Base-by-base conservation (phyloP, 2,329 filamentous ascomycete genomes). In the Calonectria honghensis region DNA sequence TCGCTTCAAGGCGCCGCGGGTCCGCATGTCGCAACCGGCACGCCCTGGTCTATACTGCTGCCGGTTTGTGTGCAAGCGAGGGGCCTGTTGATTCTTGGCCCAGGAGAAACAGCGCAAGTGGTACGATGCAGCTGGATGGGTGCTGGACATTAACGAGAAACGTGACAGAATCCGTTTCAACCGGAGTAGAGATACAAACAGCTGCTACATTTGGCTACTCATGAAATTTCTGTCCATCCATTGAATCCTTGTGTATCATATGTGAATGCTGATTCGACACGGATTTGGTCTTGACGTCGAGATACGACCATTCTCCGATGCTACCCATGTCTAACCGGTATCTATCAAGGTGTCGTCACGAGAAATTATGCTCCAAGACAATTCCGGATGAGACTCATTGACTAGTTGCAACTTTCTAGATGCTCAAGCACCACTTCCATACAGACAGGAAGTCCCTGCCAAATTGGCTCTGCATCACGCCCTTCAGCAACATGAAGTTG, bases 1-100 rank as follows among this genome's bases (percentile, higher is more conserved):
- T 64, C 37, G 59, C 59, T 64, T 41, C 59, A 39, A 75, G 68
- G 68, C 71, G 50, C 35, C 59, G 59, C 64, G 24, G 37, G 24
- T 37, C 24, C 27, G 59, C 59, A 64, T 37, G 59, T 27, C 5
- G 59, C 59, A 64, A 45, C 41, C 9, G 39, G 39, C 37, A 64
- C 59, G 14, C 13, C 35, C 37, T n/a, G 31, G 59, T 64, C 4
- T 9, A 18, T n/a, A 10, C 59, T 64, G 52, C 54, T 54, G 32
- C 54, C 68, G 32, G 41, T 35, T 5, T 24, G 27, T 41, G 27
- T 31, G 27, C 14, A 45, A 64, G 59, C 59, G 54, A 59, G 54
- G 31, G 31, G 11, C 11, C 24, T 24, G 35, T 35, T 35, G 31
- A n/a, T 35, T 59, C 32, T 37, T 24, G 32, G 20, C 31, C 11